Evolutionary conservation across 441 rosid genomes (phyloP), one percentile per base, ranked within the genome.

Genomic region (Biscutella laevigata): DNA sequence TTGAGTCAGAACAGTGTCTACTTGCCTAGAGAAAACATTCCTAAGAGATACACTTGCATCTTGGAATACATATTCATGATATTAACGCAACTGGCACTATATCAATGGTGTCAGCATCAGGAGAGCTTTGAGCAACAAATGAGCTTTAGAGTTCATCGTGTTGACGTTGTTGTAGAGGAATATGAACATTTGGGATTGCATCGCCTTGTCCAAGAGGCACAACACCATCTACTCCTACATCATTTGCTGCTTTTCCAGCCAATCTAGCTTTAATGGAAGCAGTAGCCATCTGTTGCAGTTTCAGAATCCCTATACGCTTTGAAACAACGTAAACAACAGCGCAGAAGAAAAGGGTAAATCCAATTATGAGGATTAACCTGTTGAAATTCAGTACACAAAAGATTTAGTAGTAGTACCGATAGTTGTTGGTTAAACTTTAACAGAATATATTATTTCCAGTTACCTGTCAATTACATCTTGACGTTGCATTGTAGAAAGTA

Each of bases 401-500:
- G 33, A 40, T 37, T 48, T 41, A 44, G n/a, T n/a, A n/a, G n/a
- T n/a, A n/a, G n/a, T n/a, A n/a, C n/a, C n/a, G n/a, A n/a, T n/a
- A n/a, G n/a, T n/a, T n/a, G n/a, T n/a, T 49, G 30, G 11, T 25
- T n/a, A 14, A n/a, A n/a, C n/a, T n/a, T n/a, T n/a, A 40, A 25
- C 3, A 20, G 5, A 39, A 27, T 53, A 3, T 8, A 17, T 37
- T 27, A 2, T 33, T 5, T 7, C 19, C 33, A 27, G 42, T 22
- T 59, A 82, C 95, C 94, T 82, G 67, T 88, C 96, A 37, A 88
- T 68, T 22, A 88, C 78, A 68, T 91, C 96, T 68, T 88, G 98
- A 7, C 87, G 85, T 62, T 82, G 85, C 96, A 85, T 88, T 17
- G 83, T 85, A n/a, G 98, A 88, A 47, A 91, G 94, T 50, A 91